phyloP scores from a whole-genome alignment of 768 basidiomycete genomes.

The Psilocybe sp. region DNA sequence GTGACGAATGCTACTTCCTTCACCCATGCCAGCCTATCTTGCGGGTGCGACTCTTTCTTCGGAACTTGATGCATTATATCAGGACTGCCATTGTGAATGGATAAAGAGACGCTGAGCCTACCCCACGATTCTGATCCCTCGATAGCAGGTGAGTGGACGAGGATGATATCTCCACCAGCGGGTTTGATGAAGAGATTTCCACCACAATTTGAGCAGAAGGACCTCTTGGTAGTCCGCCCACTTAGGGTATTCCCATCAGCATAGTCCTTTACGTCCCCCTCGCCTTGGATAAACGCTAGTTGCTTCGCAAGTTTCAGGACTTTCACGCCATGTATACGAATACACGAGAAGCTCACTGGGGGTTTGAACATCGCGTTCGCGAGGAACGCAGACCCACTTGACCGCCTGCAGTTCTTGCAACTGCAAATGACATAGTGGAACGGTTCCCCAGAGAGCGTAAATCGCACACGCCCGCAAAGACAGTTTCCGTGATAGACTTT shows the following conservation, averaged over 20 bases:
- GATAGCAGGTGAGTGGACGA: slow-evolving; percentile 20
- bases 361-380: slow-evolving; percentile 28
- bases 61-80: slow-evolving; percentile 12
- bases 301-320: slow-evolving; percentile 10
- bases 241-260: slow-evolving; percentile 23
- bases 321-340: neutral
- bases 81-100: neutral
- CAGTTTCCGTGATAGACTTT: slow-evolving; percentile 21
- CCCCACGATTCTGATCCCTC: slow-evolving; percentile 22
- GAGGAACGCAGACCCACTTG: slow-evolving; percentile 29
- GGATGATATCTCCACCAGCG: slow-evolving; percentile 16
- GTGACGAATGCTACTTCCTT: slow-evolving; percentile 18
- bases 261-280: slow-evolving; percentile 19
- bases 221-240: slow-evolving; percentile 23
- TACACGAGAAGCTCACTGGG: slow-evolving; percentile 14
- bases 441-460: slow-evolving; percentile 24
- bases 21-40: slow-evolving; percentile 16
- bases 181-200: slow-evolving; percentile 22
- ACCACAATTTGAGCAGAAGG: slow-evolving; percentile 30
- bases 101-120: slow-evolving; percentile 1
- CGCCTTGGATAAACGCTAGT: slow-evolving; percentile 21
- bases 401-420: slow-evolving; percentile 31
- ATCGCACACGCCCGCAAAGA: slow-evolving; percentile 25
- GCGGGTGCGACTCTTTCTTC: slow-evolving; percentile 14
- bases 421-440: slow-evolving; percentile 29